These are phyloP conservation scores for Thalassiosira profunda DNA, from an alignment of 108 stramenopile species.

Conservation along the genomic window DNA sequence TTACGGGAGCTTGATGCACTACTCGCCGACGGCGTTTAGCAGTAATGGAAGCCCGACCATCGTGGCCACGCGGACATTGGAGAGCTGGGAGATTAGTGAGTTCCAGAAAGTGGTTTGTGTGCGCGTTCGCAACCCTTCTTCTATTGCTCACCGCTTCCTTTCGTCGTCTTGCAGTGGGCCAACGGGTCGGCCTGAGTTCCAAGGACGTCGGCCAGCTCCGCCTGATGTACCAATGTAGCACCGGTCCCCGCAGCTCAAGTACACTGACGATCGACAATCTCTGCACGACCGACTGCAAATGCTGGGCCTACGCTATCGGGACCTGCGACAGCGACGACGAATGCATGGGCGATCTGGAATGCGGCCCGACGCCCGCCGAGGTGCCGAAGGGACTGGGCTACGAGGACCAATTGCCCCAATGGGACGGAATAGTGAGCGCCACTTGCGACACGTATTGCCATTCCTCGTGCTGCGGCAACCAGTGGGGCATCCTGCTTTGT, in stretches of 20 bases:
- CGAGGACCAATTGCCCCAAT: constrained; percentile 4
- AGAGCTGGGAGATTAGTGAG: too few species aligned
- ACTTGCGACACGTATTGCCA: constrained; percentile 18
- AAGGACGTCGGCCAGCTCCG: constrained; percentile 41
- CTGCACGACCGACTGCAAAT: constrained; percentile 43
- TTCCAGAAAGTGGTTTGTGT: too few species aligned
- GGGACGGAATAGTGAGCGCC: not conserved
- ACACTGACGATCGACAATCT: constrained; percentile 17
- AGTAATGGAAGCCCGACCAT: not conserved
- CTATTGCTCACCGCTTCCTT: too few species aligned
- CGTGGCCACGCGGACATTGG: too few species aligned
- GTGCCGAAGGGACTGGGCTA: not conserved
- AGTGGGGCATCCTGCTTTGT: not conserved
- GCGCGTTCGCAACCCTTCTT: too few species aligned
- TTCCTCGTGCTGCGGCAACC: not conserved
- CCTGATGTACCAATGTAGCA: constrained; percentile 40
- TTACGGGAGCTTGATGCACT: constrained; percentile 58
- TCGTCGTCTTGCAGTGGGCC: too few species aligned
- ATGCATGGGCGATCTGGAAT: constrained; percentile 49
- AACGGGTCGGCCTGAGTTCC: constrained; percentile 34
- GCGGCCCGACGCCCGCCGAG: constrained; percentile 16
- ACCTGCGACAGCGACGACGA: constrained; percentile 42
- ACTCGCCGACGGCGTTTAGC: constrained; percentile 35
- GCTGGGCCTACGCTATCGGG: constrained; percentile 45
- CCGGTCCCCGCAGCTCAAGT: constrained; percentile 22